These are phyloP conservation scores for Chenopodium quinoa DNA, from an alignment of 148 eudicot genomes.

Conservation along the genomic window DNA sequence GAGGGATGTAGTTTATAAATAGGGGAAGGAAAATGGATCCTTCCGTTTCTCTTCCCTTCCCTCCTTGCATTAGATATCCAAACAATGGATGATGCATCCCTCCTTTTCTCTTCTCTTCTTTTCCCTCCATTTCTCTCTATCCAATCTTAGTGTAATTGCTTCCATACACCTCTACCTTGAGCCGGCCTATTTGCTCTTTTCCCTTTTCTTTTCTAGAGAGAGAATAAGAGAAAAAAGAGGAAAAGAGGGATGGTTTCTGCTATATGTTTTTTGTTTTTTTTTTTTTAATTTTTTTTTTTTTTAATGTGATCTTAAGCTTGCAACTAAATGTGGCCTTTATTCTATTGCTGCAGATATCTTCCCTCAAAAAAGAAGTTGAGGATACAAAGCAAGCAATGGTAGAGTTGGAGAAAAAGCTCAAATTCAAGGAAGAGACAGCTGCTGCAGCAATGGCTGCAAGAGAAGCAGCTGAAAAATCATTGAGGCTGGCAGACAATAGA, in stretches of 20 bases:
- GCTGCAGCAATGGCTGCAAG: constrained; percentile 92
- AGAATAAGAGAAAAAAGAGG: background rate
- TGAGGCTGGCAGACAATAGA: constrained; percentile 75
- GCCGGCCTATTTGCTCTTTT: too few relatives aligned
- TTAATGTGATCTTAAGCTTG: background rate
- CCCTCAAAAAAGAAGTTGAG: constrained; percentile 67
- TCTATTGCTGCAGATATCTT: constrained; percentile 50
- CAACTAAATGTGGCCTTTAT: background rate
- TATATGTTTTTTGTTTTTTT: too few relatives aligned
- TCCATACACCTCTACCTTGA: too few relatives aligned
- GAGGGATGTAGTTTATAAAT: too few relatives aligned
- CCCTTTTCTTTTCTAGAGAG: background rate
- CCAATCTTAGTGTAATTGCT: too few relatives aligned
- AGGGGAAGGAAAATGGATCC: too few relatives aligned
- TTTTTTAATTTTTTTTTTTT: too few relatives aligned
- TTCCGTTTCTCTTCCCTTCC: too few relatives aligned
- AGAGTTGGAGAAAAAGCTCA: constrained; percentile 77
- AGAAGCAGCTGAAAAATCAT: constrained; percentile 95
- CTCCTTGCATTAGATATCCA: too few relatives aligned
- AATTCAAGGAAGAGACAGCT: constrained; percentile 89
- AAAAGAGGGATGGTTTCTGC: background rate
- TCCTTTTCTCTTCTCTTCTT: too few relatives aligned
- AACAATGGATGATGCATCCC: too few relatives aligned
- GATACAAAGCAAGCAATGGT: constrained; percentile 67
- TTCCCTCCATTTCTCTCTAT: too few relatives aligned